Evolutionary conservation across 768 basidiomycete species (phyloP).

Genomic region (Naganishia randhawae): DNA sequence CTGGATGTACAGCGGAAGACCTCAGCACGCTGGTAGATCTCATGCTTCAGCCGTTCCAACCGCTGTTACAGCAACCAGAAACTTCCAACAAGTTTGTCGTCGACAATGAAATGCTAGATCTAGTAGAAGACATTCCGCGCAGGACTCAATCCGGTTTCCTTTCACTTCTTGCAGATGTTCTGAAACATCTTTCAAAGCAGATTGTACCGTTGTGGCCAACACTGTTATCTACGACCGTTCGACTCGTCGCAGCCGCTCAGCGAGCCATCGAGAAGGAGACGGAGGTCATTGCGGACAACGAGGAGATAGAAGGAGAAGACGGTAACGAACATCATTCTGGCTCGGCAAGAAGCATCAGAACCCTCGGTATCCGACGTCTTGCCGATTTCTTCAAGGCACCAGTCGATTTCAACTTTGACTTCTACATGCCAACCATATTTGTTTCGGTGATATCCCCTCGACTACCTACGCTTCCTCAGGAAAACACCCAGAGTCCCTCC

Average conservation of each 20-base stretch:
- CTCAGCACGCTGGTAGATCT: constrained; percentile 73
- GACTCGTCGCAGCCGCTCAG: constrained; percentile 66
- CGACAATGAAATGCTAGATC: constrained; percentile 1
- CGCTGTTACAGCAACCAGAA: constrained; percentile 19
- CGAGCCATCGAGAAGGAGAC: constrained; percentile 53
- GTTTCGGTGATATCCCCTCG: constrained; percentile 74
- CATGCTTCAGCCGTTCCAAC: constrained; percentile 71
- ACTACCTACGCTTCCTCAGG: constrained; percentile 65
- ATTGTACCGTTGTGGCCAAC: constrained; percentile 68
- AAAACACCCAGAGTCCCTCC: constrained; percentile 89
- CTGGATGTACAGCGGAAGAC: constrained; percentile 68
- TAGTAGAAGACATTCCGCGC: constrained; percentile 17
- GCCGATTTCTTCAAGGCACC: constrained; percentile 80
- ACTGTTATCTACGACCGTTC: constrained; percentile 66
- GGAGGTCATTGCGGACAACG: constrained; percentile 27
- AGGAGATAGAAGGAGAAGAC: constrained; percentile 50
- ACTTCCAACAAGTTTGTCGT: constrained; percentile 32
- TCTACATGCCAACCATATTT: constrained; percentile 68
- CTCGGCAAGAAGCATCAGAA: constrained; percentile 64
- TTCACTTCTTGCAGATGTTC: constrained; percentile 74
- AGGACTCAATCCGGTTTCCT: constrained; percentile 69
- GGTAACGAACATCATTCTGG: constrained; percentile 52
- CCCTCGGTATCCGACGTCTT: constrained; percentile 77
- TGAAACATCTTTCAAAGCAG: constrained; percentile 74
- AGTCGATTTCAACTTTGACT: constrained; percentile 67